Base-by-base conservation (phyloP, 2,329 filamentous ascomycete genomes). In the Colletotrichum sp. region DNA sequence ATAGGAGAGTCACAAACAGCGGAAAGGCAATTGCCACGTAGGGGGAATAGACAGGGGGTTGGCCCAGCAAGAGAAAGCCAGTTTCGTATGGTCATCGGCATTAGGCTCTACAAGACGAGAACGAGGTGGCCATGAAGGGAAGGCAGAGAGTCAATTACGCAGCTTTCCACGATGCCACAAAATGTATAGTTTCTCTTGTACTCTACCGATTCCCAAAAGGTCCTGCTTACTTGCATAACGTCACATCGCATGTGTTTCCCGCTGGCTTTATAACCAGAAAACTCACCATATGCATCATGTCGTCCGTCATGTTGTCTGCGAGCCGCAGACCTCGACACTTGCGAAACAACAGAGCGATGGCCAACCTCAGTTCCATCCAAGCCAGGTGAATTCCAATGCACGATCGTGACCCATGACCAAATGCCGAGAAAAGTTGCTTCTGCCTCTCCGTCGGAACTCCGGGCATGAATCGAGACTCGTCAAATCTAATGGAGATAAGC, bases 371-470 rank as follows among this genome's bases (percentile, higher is more conserved):
- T 79, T 92, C 90, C 82, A 90, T 90, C 24, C 85, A 83, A 0
- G 91, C 91, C 26, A 93, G 84, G 75, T 92, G 89, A 30, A 90
- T 83, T 3, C 91, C 91, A 18, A 93, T 83, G 76, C 91, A 93
- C 4, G 82, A 82, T 7, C 68, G 39, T 26, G 26, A 84, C 3
- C 90, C 90, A 7, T 85, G 87, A 2, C 90, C 90, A 79, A 91
- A 92, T 0, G 90, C 87, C 76, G 88, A 85, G 71, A 86, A 90
- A 0, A 87, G 85, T 3, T 87, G 86, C 76, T 88, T 90, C 84
- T 88, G 88, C 8, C 79, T 82, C 64, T 78, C 82, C 5, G 39
- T 67, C n/a, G 18, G 24, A 16, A n/a, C 55, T 9, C 32, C 69
- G 16, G 60, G 18, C 15, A 21, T 21, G 34, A 49, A 55, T 4